phyloP scores from a whole-genome alignment of 2,329 filamentous ascomycete genomes.

The Xylaria multiplex region DNA sequence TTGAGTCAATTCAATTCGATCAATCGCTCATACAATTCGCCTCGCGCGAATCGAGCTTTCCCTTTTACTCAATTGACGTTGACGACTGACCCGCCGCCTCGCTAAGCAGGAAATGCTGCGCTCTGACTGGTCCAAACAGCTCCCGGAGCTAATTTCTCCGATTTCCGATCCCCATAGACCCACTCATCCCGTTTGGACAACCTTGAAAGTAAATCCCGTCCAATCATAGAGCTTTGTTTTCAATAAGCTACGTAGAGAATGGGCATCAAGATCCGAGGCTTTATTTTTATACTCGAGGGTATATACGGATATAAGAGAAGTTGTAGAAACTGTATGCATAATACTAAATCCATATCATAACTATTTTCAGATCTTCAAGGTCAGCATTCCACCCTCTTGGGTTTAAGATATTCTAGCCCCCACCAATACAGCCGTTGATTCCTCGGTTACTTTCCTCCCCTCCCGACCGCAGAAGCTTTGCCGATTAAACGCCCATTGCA shows the following conservation, averaged over 20 bases:
- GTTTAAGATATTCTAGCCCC: not conserved
- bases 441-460: not conserved
- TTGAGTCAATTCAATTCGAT: slow-evolving; percentile 16
- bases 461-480: not conserved
- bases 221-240: slow-evolving; percentile 18
- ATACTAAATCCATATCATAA: no score
- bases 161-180: slow-evolving; percentile 1
- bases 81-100: slow-evolving; percentile 36
- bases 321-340: not conserved
- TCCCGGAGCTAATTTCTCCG: slow-evolving; percentile 27
- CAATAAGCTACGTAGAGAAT: not conserved
- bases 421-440: not conserved
- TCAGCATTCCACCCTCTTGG: not conserved
- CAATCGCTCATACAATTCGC: slow-evolving; percentile 32
- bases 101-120: slow-evolving; percentile 38
- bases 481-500: not conserved
- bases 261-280: no score
- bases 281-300: not conserved
- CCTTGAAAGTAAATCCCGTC: not conserved
- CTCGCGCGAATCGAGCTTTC: slow-evolving; percentile 32
- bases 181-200: not conserved
- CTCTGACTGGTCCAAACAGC: slow-evolving; percentile 33
- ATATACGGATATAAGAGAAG: not conserved
- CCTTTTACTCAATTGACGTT: slow-evolving; percentile 38
- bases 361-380: not conserved